Percentiles rank a stretch among this genome's conserved stretches.
phyloP scores from a whole-genome alignment of 1,284 basidiomycete genomes.

The Trametes sp. region DNA sequence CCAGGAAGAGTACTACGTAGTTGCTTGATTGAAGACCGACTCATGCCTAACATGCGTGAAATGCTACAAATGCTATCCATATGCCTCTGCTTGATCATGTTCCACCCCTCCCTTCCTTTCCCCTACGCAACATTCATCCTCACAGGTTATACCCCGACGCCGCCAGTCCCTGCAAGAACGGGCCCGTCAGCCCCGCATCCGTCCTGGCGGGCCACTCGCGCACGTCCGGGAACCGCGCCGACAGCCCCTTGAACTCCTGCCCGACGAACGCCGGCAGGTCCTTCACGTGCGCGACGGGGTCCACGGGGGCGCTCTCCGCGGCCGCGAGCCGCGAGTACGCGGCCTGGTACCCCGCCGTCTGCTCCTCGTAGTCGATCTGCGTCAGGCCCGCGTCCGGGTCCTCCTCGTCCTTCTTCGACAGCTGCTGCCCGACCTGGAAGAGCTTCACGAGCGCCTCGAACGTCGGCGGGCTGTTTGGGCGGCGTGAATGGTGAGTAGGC shows the following conservation, averaged over 20 bases:
- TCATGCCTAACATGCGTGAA: conserved; percentile 15
- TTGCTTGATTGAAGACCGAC: conserved; percentile 4
- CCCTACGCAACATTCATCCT: neutral
- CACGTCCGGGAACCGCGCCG: conserved; percentile 42
- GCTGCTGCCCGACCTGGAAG: conserved; percentile 77
- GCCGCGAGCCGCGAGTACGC: conserved; percentile 93
- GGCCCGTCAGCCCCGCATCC: conserved; percentile 45
- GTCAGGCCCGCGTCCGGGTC: conserved; percentile 74
- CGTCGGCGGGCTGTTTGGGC: conserved; percentile 72
- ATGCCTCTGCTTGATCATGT: neutral
- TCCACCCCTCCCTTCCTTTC: neutral
- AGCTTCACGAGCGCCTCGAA: conserved; percentile 83
- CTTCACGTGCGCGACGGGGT: conserved; percentile 67
- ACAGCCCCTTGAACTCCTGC: conserved; percentile 48
- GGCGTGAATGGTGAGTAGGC: neutral
- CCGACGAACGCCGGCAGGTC: conserved; percentile 64
- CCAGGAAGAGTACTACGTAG: neutral
- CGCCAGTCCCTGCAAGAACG: conserved; percentile 54
- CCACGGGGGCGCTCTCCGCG: conserved; percentile 61
- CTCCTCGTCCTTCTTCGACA: conserved; percentile 52
- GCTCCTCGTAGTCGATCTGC: conserved; percentile 89
- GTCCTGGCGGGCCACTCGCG: conserved; percentile 48
- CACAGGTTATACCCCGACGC: conserved; percentile 28
- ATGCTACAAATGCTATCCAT: conserved; percentile 23
- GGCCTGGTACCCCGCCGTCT: conserved; percentile 90